A percentile compares a stretch with the other conserved stretches of the same genome.
Conservation (phyloP, 768 basidiomycete species). For the Lentinula detonsa region DNA sequence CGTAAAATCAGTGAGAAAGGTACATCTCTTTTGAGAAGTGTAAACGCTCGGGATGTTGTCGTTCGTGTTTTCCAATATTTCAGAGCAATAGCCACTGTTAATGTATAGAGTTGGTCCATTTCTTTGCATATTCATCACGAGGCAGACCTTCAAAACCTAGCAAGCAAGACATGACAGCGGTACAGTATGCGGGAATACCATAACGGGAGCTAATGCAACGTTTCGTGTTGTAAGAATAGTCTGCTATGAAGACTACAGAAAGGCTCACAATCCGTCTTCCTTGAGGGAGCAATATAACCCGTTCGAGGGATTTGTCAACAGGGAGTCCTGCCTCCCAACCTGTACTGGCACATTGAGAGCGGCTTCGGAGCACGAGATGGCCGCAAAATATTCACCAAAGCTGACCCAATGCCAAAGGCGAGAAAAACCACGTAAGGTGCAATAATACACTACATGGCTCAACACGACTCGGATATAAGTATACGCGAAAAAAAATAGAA, state of each 20-base stretch:
- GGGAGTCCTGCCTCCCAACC: slow-evolving; percentile 14
- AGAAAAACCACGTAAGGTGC: slow-evolving; percentile 34
- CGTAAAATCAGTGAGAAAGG: slow-evolving; percentile 33
- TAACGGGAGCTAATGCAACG: slow-evolving; percentile 17
- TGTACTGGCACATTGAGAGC: slow-evolving; percentile 9
- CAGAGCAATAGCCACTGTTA: slow-evolving; percentile 34
- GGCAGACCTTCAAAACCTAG: slow-evolving; percentile 39
- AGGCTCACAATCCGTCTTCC: slow-evolving; percentile 28
- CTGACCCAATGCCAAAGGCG: slow-evolving; percentile 30
- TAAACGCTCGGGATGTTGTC: slow-evolving; percentile 32
- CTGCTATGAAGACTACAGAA: not conserved
- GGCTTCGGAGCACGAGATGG: not conserved
- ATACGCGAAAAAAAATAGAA: not conserved
- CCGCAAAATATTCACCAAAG: slow-evolving; percentile 23
- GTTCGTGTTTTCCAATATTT: slow-evolving; percentile 36
- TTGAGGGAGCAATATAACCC: slow-evolving; percentile 46
- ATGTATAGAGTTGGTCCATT: too few relatives aligned
- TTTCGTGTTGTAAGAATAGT: not conserved
- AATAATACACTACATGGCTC: slow-evolving; percentile 16
- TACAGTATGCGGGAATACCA: slow-evolving; percentile 39
- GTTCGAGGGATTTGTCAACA: slow-evolving; percentile 25
- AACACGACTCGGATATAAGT: not conserved
- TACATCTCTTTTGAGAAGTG: slow-evolving; percentile 28
- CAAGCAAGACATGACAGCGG: slow-evolving; percentile 30
- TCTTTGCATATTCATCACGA: not conserved